Evolutionary conservation across 345 rosid species (phyloP).

Genomic region (Citrus medica): DNA sequence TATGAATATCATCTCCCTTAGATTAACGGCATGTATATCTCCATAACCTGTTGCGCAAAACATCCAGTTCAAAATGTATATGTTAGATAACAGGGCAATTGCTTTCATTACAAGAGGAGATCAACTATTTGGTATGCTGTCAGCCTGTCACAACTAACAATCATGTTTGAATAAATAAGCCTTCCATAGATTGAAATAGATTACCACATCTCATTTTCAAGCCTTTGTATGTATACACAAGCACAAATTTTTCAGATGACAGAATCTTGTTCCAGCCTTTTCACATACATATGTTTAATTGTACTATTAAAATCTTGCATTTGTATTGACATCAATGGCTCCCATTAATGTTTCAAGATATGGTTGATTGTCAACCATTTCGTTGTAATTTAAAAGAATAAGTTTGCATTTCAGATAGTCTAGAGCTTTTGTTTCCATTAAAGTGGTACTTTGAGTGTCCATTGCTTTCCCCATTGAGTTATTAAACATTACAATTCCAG

Average conservation of each 20-base stretch:
- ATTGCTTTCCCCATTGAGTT: not conserved
- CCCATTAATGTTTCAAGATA: not conserved
- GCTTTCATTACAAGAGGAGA: not conserved
- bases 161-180: not conserved
- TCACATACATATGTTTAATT: not conserved
- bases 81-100: not conserved
- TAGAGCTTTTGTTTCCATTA: not conserved
- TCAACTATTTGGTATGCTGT: not conserved
- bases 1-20: conserved; percentile 94
- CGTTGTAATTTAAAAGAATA: not conserved
- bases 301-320: not conserved
- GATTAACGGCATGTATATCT: conserved; percentile 92
- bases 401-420: not conserved
- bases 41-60: conserved; percentile 69
- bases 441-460: not conserved
- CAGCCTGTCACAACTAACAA: not conserved
- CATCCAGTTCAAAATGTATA: not conserved
- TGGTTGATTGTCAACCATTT: not conserved
- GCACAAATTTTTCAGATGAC: not conserved
- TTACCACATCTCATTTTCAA: not conserved
- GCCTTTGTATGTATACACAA: not conserved
- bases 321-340: not conserved
- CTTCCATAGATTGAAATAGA: not conserved
- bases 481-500: not conserved
- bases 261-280: not conserved